Conservation (phyloP, 768 basidiomycete genomes). For the Amanita brunnescens region DNA sequence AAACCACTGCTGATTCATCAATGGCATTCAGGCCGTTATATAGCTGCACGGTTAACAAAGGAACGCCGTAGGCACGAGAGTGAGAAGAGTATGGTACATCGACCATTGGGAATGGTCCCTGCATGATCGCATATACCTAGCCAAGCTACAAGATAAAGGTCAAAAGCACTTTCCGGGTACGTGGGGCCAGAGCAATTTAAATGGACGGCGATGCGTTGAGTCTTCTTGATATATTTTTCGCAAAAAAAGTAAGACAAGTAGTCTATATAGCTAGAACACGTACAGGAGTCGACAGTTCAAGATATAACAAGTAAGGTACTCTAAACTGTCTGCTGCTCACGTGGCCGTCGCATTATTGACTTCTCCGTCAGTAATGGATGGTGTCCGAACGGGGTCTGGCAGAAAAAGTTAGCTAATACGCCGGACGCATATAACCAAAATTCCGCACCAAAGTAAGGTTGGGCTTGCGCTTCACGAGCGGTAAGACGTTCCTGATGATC, state of each 20-base stretch:
- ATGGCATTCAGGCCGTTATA: too few species aligned
- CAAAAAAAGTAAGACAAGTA: slow-evolving; percentile 18
- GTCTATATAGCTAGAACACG: slow-evolving; percentile 29
- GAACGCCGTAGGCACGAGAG: too few species aligned
- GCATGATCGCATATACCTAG: too few species aligned
- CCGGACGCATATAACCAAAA: slow-evolving; percentile 7
- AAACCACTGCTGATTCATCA: too few species aligned
- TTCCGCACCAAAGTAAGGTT: slow-evolving; percentile 82
- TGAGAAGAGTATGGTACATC: too few species aligned
- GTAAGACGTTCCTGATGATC: slow-evolving; percentile 97
- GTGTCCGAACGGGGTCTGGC: slow-evolving; percentile 59
- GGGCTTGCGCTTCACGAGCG: slow-evolving; percentile 85
- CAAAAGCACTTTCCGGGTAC: too few species aligned
- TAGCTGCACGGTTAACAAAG: too few species aligned
- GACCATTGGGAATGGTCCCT: too few species aligned
- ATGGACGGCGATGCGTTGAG: background rate
- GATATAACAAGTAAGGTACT: slow-evolving; percentile 1
- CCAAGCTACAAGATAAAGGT: too few species aligned
- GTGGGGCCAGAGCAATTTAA: background rate
- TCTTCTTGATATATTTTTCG: background rate
- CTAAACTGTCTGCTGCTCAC: slow-evolving; percentile 19
- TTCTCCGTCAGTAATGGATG: slow-evolving; percentile 45
- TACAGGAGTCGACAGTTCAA: slow-evolving; percentile 14
- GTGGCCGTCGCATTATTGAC: slow-evolving; percentile 50
- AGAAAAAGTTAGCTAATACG: slow-evolving; percentile 10